Evolutionary conservation across 179 eudicot species (phyloP), one percentile per base, ranked within the genome.

Genomic region (Silene noctiflora): DNA sequence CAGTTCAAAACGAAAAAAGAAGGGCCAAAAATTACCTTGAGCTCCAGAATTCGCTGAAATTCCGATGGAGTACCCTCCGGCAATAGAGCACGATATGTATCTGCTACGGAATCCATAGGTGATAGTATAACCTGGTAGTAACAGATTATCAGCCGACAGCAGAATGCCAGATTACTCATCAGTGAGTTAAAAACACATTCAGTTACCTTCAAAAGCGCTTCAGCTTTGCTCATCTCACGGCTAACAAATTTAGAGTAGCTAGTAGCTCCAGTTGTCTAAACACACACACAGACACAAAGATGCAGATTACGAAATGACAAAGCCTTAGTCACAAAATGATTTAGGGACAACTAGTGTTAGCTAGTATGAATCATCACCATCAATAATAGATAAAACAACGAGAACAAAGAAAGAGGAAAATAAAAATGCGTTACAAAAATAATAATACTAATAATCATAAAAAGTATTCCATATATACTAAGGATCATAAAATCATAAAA

Each of bases 211-310:
- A 94, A 79, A 56, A 94, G 88, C 63, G 98, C 98, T 87, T 94
- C 98, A 61, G 98, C 98, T 89, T 94, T 94, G 85, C 98, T 91
- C 98, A 92, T 90, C 85, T 94, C 98, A 71, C 96, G 94, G 84
- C 91, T 89, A 21, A 94, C 94, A 81, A 87, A 94, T 73, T 94
- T 94, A 77, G 97, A 82, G 86, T 94, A 94, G 82, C 91, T 87
- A 67, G 91, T 86, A 81, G 94, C 97, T 82, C 93, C 96, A 35
- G 96, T 85, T 27, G 89, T 87, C 97, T 94, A 84, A 9, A 71
- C 46, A 76, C 78, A 35, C 60, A 12, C 78, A 35, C 60, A 12
- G 0, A 55, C 51, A 44, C 51, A 55, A 55, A 14, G 66, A 62
- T 11, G 55, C 35, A 10, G 25, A 58, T 75, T 35, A 82, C 6